Evolutionary conservation across 2,329 filamentous ascomycete species (phyloP), one percentile per base, ranked within the genome.

Genomic region (Phaeosphaeria sp.): DNA sequence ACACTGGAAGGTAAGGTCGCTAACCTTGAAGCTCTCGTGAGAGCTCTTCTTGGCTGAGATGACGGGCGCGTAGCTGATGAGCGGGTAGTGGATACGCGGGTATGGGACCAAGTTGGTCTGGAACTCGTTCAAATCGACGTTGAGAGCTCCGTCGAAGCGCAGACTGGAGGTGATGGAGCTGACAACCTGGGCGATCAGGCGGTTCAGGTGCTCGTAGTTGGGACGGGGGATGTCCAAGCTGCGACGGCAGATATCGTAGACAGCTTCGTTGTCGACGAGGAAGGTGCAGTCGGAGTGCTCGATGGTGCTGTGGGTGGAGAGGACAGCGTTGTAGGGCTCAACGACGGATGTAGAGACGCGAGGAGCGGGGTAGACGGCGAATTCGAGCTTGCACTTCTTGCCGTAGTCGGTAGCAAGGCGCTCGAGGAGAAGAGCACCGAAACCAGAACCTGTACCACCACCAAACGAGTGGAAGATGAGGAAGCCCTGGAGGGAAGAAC

Each of bases 1-100:
- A 90, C 88, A 90, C 78, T 90, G 88, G 81, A 90, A 87, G 74
- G 88, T 91, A 63, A 91, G 80, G 66, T 95, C 92, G 61, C 87
- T 85, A 54, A 93, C 89, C 84, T 92, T 92, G 87, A 93, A 93
- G 83, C 90, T 92, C 83, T 95, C 91, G 75, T 95, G 91, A 48
- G 88, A 86, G 78, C 90, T 92, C 86, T 91, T 91, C 82, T 86
- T 83, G 57, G 87, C 87, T 21, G 88, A 90, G 64, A 91, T 83
- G 67, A 91, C 88, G 30, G 88, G 88, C 11, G 89, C 87, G 74
- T 91, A 91, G 81, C 86, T 89, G 80, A 91, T 89, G 47, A 91
- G 80, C 51, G 89, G 89, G 78, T 90, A 91, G 82, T 91, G 88
- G 66, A 91, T 91, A 77, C 88, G 87, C 36, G 88, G 88, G 78